Evolutionary conservation across 1,139 yeast genomes (phyloP), one percentile per base, ranked within the genome.

Genomic region (Suhomyces anneliseae): DNA sequence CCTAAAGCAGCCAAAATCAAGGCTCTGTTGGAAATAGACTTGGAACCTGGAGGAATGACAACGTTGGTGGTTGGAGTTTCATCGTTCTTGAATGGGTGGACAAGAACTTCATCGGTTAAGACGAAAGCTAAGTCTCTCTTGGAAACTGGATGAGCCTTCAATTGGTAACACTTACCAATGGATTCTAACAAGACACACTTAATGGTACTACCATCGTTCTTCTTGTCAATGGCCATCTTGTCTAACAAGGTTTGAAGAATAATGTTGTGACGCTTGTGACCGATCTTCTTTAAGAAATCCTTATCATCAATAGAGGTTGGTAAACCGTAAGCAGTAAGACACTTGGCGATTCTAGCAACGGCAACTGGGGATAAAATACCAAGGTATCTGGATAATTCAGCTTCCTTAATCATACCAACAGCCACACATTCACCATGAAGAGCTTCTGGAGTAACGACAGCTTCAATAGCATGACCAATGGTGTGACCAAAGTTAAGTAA

Each of bases 341-440:
- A 87, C 61, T 90, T 89, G 31, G 88, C 69, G 48, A 93, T 75
- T 61, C 99, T 81, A 1, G 98, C 93, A 33, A 93, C 99, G 2
- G 96, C 97, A 6, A 90, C 95, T 4, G 98, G 95, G 2, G 95
- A 82, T 55, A 93, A 74, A 44, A 90, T 80, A 19, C 98, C 98
- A 62, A 89, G 75, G 66, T 88, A 90, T 62, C 99, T 82, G 26
- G 97, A 80, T 54, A 93, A 77, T 68, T 93, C 99, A 2, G 98
- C 99, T 68, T 93, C 99, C 59, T 85, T 79, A 38, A 95, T 85
- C 83, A 92, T 88, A 54, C 99, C 99, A 53, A 93, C 80, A 8
- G 98, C 80, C 15, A 93, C 99, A 77, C 99, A 93, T 68, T 93
- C 99, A 51, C 99, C 99, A 59, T 93, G 99, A 41, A 93, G 78